Conservation (phyloP, 2,329 filamentous ascomycete species). For the Ophiostoma fasciatum region DNA sequence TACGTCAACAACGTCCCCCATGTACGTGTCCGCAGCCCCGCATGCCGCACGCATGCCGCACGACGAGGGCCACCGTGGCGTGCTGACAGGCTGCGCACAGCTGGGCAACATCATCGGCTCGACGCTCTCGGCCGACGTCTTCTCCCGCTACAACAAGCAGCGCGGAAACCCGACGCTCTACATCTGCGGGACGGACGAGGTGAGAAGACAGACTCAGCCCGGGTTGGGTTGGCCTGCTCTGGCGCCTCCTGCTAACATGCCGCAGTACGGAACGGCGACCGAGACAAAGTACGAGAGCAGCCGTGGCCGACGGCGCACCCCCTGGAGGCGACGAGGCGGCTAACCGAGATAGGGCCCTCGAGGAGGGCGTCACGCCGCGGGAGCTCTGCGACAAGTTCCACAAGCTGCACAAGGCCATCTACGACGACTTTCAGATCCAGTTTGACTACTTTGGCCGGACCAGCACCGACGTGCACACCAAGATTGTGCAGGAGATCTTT, state of each 20-base stretch:
- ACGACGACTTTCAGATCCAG: slow-evolving; percentile 89
- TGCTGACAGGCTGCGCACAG: not conserved
- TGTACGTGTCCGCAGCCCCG: slow-evolving; percentile 10
- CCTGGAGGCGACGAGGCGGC: no score
- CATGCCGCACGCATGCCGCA: not conserved
- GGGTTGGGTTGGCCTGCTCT: not conserved
- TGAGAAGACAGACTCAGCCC: not conserved
- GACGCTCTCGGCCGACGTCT: slow-evolving; percentile 81
- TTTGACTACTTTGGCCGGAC: slow-evolving; percentile 95
- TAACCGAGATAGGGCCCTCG: slow-evolving; percentile 59
- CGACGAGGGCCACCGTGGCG: not conserved
- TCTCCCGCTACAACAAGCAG: slow-evolving; percentile 64
- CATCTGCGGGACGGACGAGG: slow-evolving; percentile 48
- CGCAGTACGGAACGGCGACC: slow-evolving; percentile 72
- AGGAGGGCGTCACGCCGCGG: slow-evolving; percentile 63
- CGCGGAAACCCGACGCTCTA: slow-evolving; percentile 69
- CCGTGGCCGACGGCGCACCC: no score
- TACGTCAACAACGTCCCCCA: slow-evolving; percentile 56
- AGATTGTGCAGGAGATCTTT: slow-evolving; percentile 89
- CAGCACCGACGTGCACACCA: slow-evolving; percentile 74
- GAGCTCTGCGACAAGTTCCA: slow-evolving; percentile 87
- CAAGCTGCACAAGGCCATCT: slow-evolving; percentile 74
- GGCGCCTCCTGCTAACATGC: not conserved
- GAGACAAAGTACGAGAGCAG: slow-evolving; percentile 55
- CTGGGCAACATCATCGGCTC: slow-evolving; percentile 78